These are phyloP conservation scores for Psophocarpus tetragonolobus DNA, from an alignment of 306 rosid genomes.

Conservation along the genomic window DNA sequence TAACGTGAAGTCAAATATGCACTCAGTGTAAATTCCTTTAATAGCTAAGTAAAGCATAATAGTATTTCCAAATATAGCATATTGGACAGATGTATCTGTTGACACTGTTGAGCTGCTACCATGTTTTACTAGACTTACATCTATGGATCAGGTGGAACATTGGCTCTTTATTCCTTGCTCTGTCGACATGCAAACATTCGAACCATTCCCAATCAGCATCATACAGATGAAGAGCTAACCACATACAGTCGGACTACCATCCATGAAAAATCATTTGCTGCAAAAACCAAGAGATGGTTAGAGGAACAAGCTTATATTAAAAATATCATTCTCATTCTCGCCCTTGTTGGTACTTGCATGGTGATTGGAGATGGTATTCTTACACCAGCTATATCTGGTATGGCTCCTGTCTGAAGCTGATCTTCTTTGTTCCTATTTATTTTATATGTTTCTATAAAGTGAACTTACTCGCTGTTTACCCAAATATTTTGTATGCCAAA, in stretches of 20 bases:
- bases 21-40: not conserved
- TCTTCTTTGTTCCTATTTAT: slow-evolving; percentile 16
- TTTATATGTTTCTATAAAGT: not conserved
- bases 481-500: not conserved
- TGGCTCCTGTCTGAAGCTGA: slow-evolving; percentile 32
- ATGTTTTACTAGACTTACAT: slow-evolving; percentile 2
- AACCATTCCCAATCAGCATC: slow-evolving; percentile 83
- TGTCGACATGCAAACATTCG: slow-evolving; percentile 87
- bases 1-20: no score
- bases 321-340: slow-evolving; percentile 67
- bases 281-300: slow-evolving; percentile 75
- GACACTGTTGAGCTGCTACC: not conserved
- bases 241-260: slow-evolving; percentile 80
- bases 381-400: slow-evolving; percentile 91
- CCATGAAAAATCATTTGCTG: slow-evolving; percentile 78
- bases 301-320: slow-evolving; percentile 56
- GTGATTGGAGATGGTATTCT: slow-evolving; percentile 92
- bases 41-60: slow-evolving; percentile 6
- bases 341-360: slow-evolving; percentile 91
- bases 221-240: slow-evolving; percentile 80
- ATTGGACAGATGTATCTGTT: not conserved
- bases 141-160: slow-evolving; percentile 74
- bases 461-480: not conserved
- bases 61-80: not conserved
- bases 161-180: slow-evolving; percentile 85